Percentiles rank a stretch among this genome's conserved stretches.
Conservation (phyloP, 345 rosid genomes). For the Orychophragmus violaceus region DNA sequence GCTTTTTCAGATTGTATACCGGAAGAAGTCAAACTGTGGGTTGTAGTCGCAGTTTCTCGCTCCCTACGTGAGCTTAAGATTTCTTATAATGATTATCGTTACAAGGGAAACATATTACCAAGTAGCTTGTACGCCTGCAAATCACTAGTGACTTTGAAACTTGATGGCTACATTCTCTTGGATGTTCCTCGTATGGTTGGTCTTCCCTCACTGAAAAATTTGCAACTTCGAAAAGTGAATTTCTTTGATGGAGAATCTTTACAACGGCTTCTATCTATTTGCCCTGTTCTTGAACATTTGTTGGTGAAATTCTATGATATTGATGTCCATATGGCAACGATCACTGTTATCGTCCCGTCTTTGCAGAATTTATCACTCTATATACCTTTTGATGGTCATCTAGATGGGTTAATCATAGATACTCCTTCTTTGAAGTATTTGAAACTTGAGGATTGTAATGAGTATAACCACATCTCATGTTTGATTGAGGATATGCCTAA, state of each 20-base stretch:
- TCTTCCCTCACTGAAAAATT: not conserved
- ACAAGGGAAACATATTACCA: not conserved
- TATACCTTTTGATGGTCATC: not conserved
- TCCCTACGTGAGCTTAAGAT: not conserved
- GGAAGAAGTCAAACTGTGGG: not conserved
- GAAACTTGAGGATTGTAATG: not conserved
- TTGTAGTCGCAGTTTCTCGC: not conserved
- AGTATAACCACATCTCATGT: not conserved
- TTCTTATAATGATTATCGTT: not conserved
- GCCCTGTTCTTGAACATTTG: not conserved
- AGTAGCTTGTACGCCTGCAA: not conserved
- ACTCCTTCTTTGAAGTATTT: not conserved
- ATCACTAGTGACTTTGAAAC: not conserved
- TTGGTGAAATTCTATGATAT: not conserved
- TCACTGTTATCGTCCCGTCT: not conserved
- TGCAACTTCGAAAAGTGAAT: not conserved
- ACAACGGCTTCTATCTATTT: not conserved
- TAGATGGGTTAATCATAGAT: not conserved
- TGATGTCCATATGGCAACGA: not conserved
- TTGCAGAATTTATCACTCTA: not conserved
- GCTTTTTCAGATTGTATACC: not conserved
- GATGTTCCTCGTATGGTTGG: constrained; percentile 2
- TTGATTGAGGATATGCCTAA: not conserved
- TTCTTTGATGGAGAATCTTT: not conserved
- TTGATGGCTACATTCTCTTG: not conserved